Evolutionary conservation across 192 early-diverging fungal species (phyloP), one percentile per base, ranked within the genome.

Genomic region (Gamsiella multidivaricata): DNA sequence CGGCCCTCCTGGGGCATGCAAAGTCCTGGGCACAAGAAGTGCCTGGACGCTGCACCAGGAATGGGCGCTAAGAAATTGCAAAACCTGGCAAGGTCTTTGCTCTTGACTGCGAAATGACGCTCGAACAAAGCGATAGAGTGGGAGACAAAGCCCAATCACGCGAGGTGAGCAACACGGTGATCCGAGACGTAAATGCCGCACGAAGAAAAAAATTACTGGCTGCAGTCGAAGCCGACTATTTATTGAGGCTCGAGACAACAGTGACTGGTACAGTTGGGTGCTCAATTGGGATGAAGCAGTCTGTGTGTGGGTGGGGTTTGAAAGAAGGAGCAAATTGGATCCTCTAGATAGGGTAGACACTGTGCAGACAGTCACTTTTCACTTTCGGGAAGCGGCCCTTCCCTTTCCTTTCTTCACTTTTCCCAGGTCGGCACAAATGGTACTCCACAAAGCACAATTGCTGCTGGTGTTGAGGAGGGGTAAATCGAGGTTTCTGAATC

Each of bases 91-190:
- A 78, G 66, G 59, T 60, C 64, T 68, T 66, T 78, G 69, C 53
- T 71, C 54, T 78, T 78, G 74, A 68, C 74, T 69, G 65, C 65
- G 74, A 52, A 69, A 26, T 52, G 74, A 78, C 74, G 65, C 74
- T 78, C 74, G 50, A 78, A 78, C 74, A 78, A 69, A 69, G 74
- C 74, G 74, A 78, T 46, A 78, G 74, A 78, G 59, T 78, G 74
- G 74, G 74, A 78, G 74, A 78, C 74, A 78, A 78, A 78, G 36
- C 74, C 74, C 74, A 78, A 55, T 68, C 74, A 78, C 74, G 74
- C 74, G 66, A 78, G 66, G 74, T 49, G 74, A 78, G 74, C 65
- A 78, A 78, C 74, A 78, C 74, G 74, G 74, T 58, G 55, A 53
- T 69, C 43, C 74, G 65, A 69, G 74, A 78, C 74, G 74, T 76